Evolutionary conservation across 2,329 filamentous ascomycete genomes (phyloP).

Genomic region (Rutstroemia sp.): DNA sequence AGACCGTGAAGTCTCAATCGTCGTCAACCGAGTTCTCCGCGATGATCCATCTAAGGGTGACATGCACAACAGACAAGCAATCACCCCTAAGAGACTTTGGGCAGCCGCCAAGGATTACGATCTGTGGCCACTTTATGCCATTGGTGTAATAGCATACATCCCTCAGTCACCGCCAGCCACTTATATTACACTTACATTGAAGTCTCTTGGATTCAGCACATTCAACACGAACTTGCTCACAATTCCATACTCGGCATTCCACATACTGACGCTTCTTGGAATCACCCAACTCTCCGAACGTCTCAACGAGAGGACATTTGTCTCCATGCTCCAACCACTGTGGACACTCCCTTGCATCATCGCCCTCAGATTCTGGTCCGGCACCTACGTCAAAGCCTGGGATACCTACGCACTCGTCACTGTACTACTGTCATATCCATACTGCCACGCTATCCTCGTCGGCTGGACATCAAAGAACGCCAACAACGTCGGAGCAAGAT

Average conservation of each 20-base stretch:
- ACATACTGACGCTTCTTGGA: slow-evolving; percentile 38
- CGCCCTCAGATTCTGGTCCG: slow-evolving; percentile 28
- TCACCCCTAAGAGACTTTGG: slow-evolving; percentile 44
- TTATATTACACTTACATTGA: slow-evolving; percentile 49
- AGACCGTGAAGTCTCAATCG: slow-evolving; percentile 56
- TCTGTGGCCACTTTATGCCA: slow-evolving; percentile 46
- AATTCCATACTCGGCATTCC: slow-evolving; percentile 39
- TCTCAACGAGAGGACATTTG: slow-evolving; percentile 32
- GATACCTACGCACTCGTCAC: slow-evolving; percentile 32
- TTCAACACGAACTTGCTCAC: slow-evolving; percentile 41
- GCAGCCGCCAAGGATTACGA: slow-evolving; percentile 50
- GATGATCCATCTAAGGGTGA: slow-evolving; percentile 43
- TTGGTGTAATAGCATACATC: slow-evolving; percentile 43
- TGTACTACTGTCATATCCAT: slow-evolving; percentile 23
- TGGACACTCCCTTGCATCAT: slow-evolving; percentile 37
- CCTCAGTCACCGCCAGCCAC: slow-evolving; percentile 39
- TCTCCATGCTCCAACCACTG: slow-evolving; percentile 31
- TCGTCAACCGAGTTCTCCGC: slow-evolving; percentile 52
- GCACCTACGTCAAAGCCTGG: slow-evolving; percentile 26
- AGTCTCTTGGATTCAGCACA: slow-evolving; percentile 23
- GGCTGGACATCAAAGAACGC: slow-evolving; percentile 49
- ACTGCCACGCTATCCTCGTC: slow-evolving; percentile 27
- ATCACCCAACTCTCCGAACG: slow-evolving; percentile 39
- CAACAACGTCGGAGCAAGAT: slow-evolving; percentile 53
- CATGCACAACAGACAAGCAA: slow-evolving; percentile 54